Base-by-base conservation (phyloP, 352 stramenopile species). In the Phytophthora idaei region DNA sequence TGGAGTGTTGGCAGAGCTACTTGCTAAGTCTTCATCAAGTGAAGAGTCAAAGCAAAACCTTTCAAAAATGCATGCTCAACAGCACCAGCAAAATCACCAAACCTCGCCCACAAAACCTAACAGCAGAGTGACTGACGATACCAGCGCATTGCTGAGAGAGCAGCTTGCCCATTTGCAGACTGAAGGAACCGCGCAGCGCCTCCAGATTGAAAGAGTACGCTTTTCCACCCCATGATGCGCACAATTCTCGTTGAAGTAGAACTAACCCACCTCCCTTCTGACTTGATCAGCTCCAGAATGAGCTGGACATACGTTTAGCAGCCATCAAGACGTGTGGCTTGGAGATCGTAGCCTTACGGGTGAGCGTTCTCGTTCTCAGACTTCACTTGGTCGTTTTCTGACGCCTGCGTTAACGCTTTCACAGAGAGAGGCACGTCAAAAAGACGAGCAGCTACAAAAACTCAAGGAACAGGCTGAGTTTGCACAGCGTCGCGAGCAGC, bases 251-350 rank as follows among this genome's bases (percentile, higher is more conserved):
- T 14, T 44, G 27, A 39, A 29, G 15, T 60, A 29, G 53, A 15
- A 54, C 25, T 72, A n/a, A 61, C 45, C 15, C 49, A n/a, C 8
- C 27, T 57, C 11, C 25, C 0, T 58, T 52, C 5, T 56, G 11
- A 21, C 41, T 21, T 61, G 21, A 31, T 34, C 48, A 94, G 85
- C 64, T 95, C 37, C 78, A 92, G 50, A 56, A 48, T 27, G 87
- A 95, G 14, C 21, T 85, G 34, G 86, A 92, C 2, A 73, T 64
- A 27, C 76, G 79, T 4, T 69, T 83, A 42, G 71, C 65, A 15
- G 81, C 83, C 6, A 81, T 95, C 12, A 75, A 85, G 47, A 76
- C 54, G 14, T 95, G 87, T 48, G 84, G 85, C 0, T 61, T 76
- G 11, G 81, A 94, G 48, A 80, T 95, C 29, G 74, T 91, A 7